phyloP scores from a whole-genome alignment of 2,329 filamentous ascomycete genomes.

The Colletotrichum horii region DNA sequence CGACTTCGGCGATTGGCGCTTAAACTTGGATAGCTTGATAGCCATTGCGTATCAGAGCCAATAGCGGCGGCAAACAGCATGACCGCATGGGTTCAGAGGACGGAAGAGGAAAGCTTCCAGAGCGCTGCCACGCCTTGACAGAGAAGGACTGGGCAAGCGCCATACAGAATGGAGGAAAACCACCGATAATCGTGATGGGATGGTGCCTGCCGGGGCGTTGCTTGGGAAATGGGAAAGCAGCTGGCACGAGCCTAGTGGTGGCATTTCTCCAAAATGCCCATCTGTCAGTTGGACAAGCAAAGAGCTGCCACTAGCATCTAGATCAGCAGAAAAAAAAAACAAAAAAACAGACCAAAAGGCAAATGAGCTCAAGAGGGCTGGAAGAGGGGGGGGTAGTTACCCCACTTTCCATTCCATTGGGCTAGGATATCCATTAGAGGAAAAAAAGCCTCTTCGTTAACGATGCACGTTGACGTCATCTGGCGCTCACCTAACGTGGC shows the following conservation, averaged over 20 bases:
- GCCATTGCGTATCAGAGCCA: background rate
- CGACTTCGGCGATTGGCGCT: background rate
- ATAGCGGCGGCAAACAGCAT: background rate
- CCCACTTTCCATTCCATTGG: background rate
- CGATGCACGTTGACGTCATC: slow-evolving; percentile 11
- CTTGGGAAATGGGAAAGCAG: background rate
- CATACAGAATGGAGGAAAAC: background rate
- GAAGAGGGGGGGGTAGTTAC: background rate
- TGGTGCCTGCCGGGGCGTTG: background rate
- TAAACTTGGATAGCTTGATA: background rate
- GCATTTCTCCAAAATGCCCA: background rate
- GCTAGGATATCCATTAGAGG: background rate
- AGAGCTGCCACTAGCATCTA: background rate
- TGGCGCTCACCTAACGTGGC: background rate
- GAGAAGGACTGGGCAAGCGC: background rate
- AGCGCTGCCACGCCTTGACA: background rate
- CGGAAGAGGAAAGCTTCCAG: slow-evolving; percentile 13
- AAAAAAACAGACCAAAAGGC: background rate
- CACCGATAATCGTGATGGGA: background rate
- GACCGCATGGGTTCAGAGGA: background rate
- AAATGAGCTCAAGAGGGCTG: background rate
- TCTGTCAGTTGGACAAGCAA: background rate
- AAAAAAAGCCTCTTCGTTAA: background rate
- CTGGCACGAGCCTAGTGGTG: background rate
- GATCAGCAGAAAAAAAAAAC: background rate